Conservation (phyloP, 257 asterid genomes). For the Solanum okadae region DNA sequence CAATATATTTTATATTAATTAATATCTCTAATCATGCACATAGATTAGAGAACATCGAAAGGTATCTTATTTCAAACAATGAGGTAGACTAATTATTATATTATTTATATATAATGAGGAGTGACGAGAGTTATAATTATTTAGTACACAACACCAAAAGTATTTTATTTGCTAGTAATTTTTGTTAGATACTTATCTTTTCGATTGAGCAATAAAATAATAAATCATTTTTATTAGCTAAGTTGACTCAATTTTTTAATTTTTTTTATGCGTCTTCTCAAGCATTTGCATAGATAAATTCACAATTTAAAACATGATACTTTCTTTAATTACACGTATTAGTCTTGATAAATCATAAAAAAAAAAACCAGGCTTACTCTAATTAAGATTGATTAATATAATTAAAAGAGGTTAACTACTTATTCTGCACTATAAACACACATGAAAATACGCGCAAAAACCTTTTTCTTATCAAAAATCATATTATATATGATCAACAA, state of each 20-base stretch:
- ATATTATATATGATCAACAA: neutral
- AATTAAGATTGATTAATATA: no score
- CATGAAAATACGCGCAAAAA: neutral
- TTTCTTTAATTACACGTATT: neutral
- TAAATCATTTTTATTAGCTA: neutral
- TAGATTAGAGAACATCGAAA: neutral
- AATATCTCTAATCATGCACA: neutral
- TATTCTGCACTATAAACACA: neutral
- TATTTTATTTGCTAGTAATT: neutral
- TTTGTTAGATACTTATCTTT: neutral
- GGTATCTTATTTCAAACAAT: neutral
- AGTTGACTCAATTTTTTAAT: neutral
- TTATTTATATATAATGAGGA: neutral
- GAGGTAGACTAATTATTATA: neutral
- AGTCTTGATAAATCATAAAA: no score
- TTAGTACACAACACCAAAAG: neutral
- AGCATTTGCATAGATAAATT: neutral
- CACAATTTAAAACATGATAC: neutral
- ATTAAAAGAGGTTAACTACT: neutral
- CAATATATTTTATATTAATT: no score
- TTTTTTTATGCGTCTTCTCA: neutral
- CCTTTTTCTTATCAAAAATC: neutral
- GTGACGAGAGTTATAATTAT: neutral
- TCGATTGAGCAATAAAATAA: neutral
- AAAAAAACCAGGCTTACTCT: fast-evolving